Conservation (phyloP, 768 basidiomycete genomes). For the Phlegmacium glaucopus region DNA sequence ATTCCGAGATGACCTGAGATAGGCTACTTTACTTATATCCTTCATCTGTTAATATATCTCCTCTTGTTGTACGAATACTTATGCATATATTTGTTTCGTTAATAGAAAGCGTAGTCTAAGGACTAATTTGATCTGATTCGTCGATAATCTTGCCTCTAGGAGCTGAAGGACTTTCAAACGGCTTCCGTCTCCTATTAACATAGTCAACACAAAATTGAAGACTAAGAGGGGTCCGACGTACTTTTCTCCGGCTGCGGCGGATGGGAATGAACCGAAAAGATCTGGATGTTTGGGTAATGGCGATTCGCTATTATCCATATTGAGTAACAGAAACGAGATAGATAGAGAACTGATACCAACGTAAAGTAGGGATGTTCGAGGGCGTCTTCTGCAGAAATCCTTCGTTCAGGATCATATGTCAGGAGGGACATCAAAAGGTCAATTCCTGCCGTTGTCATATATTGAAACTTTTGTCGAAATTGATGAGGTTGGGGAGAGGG, state of each 20-base stretch:
- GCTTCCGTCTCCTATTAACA: slow-evolving; percentile 61
- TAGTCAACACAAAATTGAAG: slow-evolving; percentile 2
- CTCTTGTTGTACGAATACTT: neutral
- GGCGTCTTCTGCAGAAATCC: slow-evolving; percentile 90
- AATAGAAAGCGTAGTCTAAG: too few species aligned
- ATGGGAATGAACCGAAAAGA: slow-evolving; percentile 93
- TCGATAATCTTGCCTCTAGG: slow-evolving; percentile 69
- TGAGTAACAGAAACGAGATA: neutral
- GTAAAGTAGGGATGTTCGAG: slow-evolving; percentile 88
- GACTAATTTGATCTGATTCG: slow-evolving; percentile 47
- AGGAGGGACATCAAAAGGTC: slow-evolving; percentile 81
- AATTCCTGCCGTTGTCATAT: slow-evolving; percentile 79
- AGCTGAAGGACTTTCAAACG: slow-evolving; percentile 77
- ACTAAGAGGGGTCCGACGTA: slow-evolving; percentile 32
- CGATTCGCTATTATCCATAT: slow-evolving; percentile 60
- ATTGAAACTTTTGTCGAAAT: slow-evolving; percentile 83
- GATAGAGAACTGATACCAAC: slow-evolving; percentile 38
- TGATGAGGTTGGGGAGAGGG: slow-evolving; percentile 73
- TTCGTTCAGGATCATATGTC: slow-evolving; percentile 83
- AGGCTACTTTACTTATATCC: neutral
- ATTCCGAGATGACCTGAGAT: slow-evolving; percentile 30
- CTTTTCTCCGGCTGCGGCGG: slow-evolving; percentile 95
- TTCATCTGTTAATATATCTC: neutral
- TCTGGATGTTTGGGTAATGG: slow-evolving; percentile 96
- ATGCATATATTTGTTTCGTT: slow-evolving; percentile 16